phyloP scores from a whole-genome alignment of 164 flowering plant genomes.

The Magnolia sinica region DNA sequence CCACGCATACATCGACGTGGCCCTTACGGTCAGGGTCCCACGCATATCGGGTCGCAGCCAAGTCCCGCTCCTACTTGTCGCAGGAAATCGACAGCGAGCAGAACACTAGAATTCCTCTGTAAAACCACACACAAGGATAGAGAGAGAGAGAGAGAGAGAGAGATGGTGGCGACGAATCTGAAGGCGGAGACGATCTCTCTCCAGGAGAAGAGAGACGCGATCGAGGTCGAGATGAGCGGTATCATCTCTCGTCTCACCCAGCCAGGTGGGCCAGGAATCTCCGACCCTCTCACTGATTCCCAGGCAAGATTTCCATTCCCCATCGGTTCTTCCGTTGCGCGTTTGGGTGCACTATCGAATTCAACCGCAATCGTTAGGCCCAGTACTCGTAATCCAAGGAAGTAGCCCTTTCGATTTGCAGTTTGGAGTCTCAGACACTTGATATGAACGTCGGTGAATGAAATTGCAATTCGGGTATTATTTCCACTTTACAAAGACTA shows the following conservation, averaged over 20 bases:
- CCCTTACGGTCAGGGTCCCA: no score
- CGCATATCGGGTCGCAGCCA: no score
- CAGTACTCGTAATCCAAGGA: not conserved
- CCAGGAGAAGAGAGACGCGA: conserved; percentile 57
- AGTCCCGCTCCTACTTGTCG: no score
- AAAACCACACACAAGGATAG: not conserved
- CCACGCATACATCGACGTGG: no score
- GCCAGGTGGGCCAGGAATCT: conserved; percentile 84
- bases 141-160: not conserved
- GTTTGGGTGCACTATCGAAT: not conserved
- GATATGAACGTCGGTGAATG: not conserved
- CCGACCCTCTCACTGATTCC: conserved; percentile 77
- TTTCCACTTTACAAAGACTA: not conserved
- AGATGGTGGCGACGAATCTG: conserved; percentile 81
- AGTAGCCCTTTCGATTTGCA: not conserved
- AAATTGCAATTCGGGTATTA: not conserved
- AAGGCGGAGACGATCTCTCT: conserved; percentile 63
- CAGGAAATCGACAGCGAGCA: no score
- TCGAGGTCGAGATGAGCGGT: conserved; percentile 72
- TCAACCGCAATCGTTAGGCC: not conserved
- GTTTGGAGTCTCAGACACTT: not conserved
- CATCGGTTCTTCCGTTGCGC: not conserved
- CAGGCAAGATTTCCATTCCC: conserved; percentile 38
- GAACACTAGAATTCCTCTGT: no score
- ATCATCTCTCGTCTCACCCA: conserved; percentile 64